Evolutionary conservation across 202 grass and related monocot genomes (phyloP).

Genomic region (Saccharum hybrid): DNA sequence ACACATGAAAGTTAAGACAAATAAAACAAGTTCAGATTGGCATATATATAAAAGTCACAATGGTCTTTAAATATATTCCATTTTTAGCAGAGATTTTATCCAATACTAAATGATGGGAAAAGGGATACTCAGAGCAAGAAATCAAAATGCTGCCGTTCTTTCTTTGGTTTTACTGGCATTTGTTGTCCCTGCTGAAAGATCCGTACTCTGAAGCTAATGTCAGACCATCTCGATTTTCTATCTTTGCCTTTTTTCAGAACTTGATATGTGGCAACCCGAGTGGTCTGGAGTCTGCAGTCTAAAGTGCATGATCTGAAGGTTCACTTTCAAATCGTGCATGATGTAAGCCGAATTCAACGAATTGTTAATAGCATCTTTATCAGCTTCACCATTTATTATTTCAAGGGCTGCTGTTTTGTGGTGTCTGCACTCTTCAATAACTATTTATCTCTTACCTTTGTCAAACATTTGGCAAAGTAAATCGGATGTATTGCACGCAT

Average conservation of each 20-base stretch:
- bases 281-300: not conserved
- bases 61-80: not conserved
- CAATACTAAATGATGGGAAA: slow-evolving; percentile 3
- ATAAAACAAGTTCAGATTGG: slow-evolving; percentile 2
- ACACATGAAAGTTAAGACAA: not conserved
- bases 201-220: not conserved
- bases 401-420: slow-evolving; percentile 8
- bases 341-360: not conserved
- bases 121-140: slow-evolving; percentile 10
- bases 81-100: not conserved
- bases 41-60: not conserved
- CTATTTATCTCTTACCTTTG: slow-evolving; percentile 56
- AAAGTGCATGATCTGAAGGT: not conserved
- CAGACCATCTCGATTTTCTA: slow-evolving; percentile 24
- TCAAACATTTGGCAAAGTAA: slow-evolving; percentile 91
- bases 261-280: slow-evolving; percentile 21
- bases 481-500: slow-evolving; percentile 80
- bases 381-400: not conserved
- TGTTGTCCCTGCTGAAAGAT: slow-evolving; percentile 1
- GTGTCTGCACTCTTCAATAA: slow-evolving; percentile 1
- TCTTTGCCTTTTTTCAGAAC: not conserved
- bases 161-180: not conserved
- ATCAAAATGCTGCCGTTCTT: not conserved
- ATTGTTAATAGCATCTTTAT: slow-evolving; percentile 1
- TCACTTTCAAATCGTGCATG: not conserved